Base-by-base conservation (phyloP, 1,139 yeast species). In the Candida glucosophila region DNA sequence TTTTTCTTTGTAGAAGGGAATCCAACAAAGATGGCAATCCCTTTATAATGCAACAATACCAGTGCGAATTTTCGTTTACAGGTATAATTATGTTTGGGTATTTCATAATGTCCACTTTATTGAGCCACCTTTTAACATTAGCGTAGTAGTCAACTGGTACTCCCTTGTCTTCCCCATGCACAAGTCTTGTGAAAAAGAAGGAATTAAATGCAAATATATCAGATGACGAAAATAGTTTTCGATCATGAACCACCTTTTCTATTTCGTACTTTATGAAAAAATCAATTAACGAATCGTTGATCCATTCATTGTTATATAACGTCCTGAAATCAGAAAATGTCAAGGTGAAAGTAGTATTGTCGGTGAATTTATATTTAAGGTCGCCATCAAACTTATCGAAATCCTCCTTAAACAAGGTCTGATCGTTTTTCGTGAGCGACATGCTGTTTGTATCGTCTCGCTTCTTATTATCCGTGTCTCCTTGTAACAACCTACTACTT, bases 31-130 rank as follows among this genome's bases (percentile, higher is more conserved):
- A 44, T 0, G 70, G 70, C 15, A 64, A 36, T 8, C 63, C 63
- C 8, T 73, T 59, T 5, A 86, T 69, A 3, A 85, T 67, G 18
- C 85, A 78, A 24, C 88, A 77, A 45, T 77, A 83, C 99, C 99
- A 92, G 53, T 92, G 99, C 20, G 68, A 64, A 27, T 67, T 63
- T 37, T 77, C 83, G 48, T 85, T 85, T 8, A 92, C 76, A 0
- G 99, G 99, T 11, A 92, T 62, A 5, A 88, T 66, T 2, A 86
- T 59, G 40, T 67, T 74, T 24, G 73, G 68, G 41, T 65, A 75
- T 12, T 61, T 58, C 52, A 77, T 72, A 5, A 88, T 47, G 27
- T 79, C 78, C 14, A 82, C 55, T 39, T 78, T 80, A 25, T 68
- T 60, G 4, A 92, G 72, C 98, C 98, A 92, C 29, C 78, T 65